These are phyloP conservation scores for Torulaspora franciscae DNA, from an alignment of 805 yeast species.

Conservation along the genomic window DNA sequence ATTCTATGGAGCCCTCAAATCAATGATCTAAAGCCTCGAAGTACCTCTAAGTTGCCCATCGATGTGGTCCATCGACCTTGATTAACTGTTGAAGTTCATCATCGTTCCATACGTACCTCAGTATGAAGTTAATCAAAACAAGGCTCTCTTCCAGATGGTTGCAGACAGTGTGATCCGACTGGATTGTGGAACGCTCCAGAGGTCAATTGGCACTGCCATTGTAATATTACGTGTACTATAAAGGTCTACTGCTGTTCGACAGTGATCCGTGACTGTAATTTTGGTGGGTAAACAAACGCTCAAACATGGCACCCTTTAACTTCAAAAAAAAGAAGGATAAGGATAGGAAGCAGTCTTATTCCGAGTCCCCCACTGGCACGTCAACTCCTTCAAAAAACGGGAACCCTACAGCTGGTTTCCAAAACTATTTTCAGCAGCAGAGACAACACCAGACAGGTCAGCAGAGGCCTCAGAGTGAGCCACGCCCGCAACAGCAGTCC, in stretches of 20 bases:
- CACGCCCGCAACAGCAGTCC: constrained; percentile 12
- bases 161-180: neutral
- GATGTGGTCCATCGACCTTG: neutral
- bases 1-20: neutral
- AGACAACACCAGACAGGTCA: constrained; percentile 11
- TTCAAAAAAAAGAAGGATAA: constrained; percentile 45
- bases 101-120: constrained; percentile 1
- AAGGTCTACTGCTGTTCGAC: neutral
- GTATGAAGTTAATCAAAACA: neutral
- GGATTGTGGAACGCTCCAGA: neutral
- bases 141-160: neutral
- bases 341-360: constrained; percentile 22
- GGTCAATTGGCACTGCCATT: neutral
- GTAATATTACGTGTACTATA: constrained; percentile 6
- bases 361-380: constrained; percentile 11
- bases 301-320: constrained; percentile 53
- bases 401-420: constrained; percentile 11
- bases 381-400: constrained; percentile 26
- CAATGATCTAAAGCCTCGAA: neutral
- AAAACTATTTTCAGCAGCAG: constrained; percentile 11
- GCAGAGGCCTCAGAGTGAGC: constrained; percentile 6
- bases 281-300: neutral
- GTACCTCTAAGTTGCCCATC: neutral
- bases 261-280: neutral
- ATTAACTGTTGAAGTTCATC: neutral